Conservation (phyloP, 202 grass and related monocot species). For the Zoysia matrella region DNA sequence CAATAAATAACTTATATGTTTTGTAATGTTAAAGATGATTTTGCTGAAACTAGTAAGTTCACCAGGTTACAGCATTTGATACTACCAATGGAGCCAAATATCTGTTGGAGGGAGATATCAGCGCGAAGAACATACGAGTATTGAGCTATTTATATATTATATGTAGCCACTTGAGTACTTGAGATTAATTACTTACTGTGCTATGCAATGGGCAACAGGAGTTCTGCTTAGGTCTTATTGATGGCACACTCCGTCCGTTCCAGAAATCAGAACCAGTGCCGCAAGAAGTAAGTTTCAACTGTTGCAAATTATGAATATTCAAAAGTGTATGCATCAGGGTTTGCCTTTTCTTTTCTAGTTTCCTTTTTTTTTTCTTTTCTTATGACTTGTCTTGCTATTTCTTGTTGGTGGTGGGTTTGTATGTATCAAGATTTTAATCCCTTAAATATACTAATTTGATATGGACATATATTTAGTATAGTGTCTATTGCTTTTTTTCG, state of each 20-base stretch:
- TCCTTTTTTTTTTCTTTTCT: not conserved
- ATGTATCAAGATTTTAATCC: not conserved
- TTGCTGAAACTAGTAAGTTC: conserved; percentile 37
- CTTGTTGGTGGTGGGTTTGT: not conserved
- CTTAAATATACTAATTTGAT: conserved; percentile 7
- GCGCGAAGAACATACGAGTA: conserved; percentile 71
- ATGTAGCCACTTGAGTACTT: conserved; percentile 9
- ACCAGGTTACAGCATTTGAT: conserved; percentile 94
- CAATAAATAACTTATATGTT: conserved; percentile 24
- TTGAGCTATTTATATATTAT: conserved; percentile 33
- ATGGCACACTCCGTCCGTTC: conserved; percentile 64
- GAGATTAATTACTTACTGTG: conserved; percentile 31
- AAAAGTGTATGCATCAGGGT: not conserved
- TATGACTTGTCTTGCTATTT: not conserved
- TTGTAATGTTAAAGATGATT: not conserved
- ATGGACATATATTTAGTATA: conserved; percentile 19
- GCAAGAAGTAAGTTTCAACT: conserved; percentile 60
- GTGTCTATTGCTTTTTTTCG: not conserved
- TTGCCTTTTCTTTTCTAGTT: not conserved
- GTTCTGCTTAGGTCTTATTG: conserved; percentile 71
- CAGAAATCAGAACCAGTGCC: conserved; percentile 84
- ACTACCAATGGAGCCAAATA: conserved; percentile 77
- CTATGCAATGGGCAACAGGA: conserved; percentile 63
- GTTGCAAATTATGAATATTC: conserved; percentile 24
- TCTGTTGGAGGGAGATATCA: conserved; percentile 88